Percentiles rank a stretch among this genome's conserved stretches.
phyloP scores from a whole-genome alignment of 495 filamentous ascomycete genomes.

The Sordaria brevicollis region DNA sequence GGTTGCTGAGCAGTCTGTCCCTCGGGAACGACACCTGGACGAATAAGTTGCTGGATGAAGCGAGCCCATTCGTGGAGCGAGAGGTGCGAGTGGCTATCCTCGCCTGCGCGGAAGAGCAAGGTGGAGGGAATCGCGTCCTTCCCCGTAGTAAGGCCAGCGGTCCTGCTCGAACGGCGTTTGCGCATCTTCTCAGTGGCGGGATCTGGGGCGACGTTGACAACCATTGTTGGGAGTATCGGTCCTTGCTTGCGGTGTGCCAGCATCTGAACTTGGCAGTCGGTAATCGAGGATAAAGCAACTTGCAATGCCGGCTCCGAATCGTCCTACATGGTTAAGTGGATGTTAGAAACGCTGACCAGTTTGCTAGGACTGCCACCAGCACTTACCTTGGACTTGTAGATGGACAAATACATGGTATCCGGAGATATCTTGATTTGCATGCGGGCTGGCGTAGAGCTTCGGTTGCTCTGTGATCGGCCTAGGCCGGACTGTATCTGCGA shows the following conservation, averaged over 20 bases:
- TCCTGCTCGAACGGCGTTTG: conserved; percentile 46
- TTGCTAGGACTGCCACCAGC: not conserved
- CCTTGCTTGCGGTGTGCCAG: conserved; percentile 45
- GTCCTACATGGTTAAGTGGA: conserved; percentile 20
- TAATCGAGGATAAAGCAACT: conserved; percentile 36
- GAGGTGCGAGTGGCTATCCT: conserved; percentile 16
- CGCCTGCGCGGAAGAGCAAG: conserved; percentile 34
- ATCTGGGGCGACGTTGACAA: conserved; percentile 41
- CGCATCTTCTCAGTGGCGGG: conserved; percentile 39
- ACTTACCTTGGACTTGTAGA: conserved; percentile 45
- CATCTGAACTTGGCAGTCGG: conserved; percentile 41
- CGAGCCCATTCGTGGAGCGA: conserved; percentile 36
- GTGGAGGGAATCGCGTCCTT: conserved; percentile 32
- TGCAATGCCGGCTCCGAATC: conserved; percentile 41
- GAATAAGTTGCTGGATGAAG: conserved; percentile 32
- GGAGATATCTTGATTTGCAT: conserved; percentile 16
- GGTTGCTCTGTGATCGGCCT: conserved; percentile 15
- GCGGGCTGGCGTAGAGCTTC: conserved; percentile 17
- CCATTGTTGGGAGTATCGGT: conserved; percentile 36
- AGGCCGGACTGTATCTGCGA: conserved; percentile 4
- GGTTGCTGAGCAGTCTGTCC: conserved; percentile 17
- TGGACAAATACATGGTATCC: conserved; percentile 37
- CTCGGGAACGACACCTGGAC: conserved; percentile 7
- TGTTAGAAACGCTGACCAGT: conserved; percentile 2
- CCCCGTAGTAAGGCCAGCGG: conserved; percentile 33